These are phyloP conservation scores for Zygotorulaspora sp. DNA, from an alignment of 805 yeast species.

Conservation along the genomic window DNA sequence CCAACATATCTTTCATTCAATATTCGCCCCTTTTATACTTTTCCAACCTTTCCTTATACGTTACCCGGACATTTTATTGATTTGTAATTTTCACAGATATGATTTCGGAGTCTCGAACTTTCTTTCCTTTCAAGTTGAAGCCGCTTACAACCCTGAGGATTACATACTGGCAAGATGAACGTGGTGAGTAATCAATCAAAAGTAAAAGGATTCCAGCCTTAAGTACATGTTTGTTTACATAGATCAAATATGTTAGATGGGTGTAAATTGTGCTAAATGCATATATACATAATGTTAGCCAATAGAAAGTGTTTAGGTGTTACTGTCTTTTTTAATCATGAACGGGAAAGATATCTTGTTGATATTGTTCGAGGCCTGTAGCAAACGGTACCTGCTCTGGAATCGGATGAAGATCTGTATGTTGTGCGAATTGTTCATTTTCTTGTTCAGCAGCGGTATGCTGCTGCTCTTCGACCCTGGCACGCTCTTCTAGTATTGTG, in stretches of 20 bases:
- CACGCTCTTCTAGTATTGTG: conserved; percentile 13
- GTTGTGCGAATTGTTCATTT: neutral
- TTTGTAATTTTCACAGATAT: conserved; percentile 4
- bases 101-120: conserved; percentile 10
- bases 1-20: neutral
- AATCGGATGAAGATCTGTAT: conserved; percentile 2
- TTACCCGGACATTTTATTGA: conserved; percentile 10
- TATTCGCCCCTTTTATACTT: conserved; percentile 13
- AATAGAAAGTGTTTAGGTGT: too few relatives aligned
- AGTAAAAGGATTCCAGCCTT: too few relatives aligned
- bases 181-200: too few relatives aligned
- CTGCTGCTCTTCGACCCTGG: conserved; percentile 6
- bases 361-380: conserved; percentile 8
- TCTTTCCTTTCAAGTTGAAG: too few relatives aligned
- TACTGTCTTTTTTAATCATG: conserved; percentile 1
- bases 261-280: too few relatives aligned
- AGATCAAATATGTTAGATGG: too few relatives aligned
- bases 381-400: conserved; percentile 4
- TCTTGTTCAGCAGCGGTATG: conserved; percentile 6
- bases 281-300: too few relatives aligned
- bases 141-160: too few relatives aligned
- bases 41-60: conserved; percentile 4
- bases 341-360: too few relatives aligned
- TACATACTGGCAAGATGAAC: too few relatives aligned
- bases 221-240: too few relatives aligned